Evolutionary conservation across 352 stramenopile species (phyloP), one percentile per base, ranked within the genome.

Genomic region (Paralagenidium karlingii): DNA sequence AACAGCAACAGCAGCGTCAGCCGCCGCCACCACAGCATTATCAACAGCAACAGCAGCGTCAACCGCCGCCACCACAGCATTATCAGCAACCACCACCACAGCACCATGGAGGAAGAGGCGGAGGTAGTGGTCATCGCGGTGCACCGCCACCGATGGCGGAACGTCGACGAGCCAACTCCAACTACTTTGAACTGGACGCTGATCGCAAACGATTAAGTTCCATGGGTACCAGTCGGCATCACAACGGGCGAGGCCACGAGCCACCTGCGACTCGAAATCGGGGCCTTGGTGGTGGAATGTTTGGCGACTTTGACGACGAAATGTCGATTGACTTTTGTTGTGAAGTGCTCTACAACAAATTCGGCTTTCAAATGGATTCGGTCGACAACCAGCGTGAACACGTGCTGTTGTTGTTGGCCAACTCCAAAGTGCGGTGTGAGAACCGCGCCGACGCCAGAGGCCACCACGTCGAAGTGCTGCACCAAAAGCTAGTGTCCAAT

Each of bases 321-420:
- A 44, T 56, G n/a, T 78, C 77, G 22, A 79, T 91, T 34, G 77
- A 91, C 48, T 82, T 63, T 24, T 88, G 74, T 45, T 83, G 68
- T 43, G 77, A 91, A 37, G 60, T 74, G n/a, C 60, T 91, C 29
- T 74, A 69, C 49, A 37, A 40, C 27, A 88, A 88, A 40, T 91
- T 89, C 39, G 78, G 78, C 9, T 89, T 91, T 45, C 78, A 91
- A 38, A 66, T 83, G 49, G 78, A 73, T 3, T 87, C 71, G 13
- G 69, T 84, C 10, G 70, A 64, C 19, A 91, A 91, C 52, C 78
- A 91, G 48, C 69, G 73, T 26, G 78, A 91, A 34, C 78, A 91
- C 41, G 75, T 87, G 32, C 41, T 89, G 30, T 54, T 91, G 28
- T 43, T 91, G 18, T 46, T 91, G 20, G 78, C 78, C 2, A 91